Evolutionary conservation across 306 rosid genomes (phyloP).

Genomic region (Nissolia schottii): DNA sequence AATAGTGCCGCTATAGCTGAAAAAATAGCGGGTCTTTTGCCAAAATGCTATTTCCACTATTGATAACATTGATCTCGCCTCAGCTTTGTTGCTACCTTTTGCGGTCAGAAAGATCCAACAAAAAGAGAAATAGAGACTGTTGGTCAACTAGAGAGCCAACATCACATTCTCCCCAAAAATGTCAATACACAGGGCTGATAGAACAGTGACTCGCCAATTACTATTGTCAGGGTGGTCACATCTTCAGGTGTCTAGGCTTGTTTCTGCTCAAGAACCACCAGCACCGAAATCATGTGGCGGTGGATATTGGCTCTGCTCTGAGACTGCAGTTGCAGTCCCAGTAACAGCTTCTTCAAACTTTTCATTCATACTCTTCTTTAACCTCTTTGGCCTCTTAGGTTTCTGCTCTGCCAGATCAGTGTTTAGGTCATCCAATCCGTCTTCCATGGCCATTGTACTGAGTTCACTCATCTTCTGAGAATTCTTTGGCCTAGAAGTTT

Average conservation of each 20-base stretch:
- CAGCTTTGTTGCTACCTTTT: not conserved
- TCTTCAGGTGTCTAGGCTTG: conserved; percentile 24
- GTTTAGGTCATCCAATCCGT: conserved; percentile 47
- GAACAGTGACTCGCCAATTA: not conserved
- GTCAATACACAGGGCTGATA: conserved; percentile 7
- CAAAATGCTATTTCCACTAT: too few relatives aligned
- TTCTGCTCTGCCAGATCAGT: conserved; percentile 43
- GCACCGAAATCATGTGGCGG: conserved; percentile 22
- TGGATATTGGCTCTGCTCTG: conserved; percentile 41
- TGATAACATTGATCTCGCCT: too few relatives aligned
- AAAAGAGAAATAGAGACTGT: conserved; percentile 14
- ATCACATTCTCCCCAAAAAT: conserved; percentile 7
- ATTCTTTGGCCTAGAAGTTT: conserved; percentile 43
- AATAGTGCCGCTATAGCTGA: too few relatives aligned
- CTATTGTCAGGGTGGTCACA: not conserved
- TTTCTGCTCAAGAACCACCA: conserved; percentile 31
- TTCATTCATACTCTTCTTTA: conserved; percentile 62
- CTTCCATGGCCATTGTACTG: conserved; percentile 21
- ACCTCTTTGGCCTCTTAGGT: conserved; percentile 69
- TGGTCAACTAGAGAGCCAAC: conserved; percentile 7
- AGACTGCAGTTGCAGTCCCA: conserved; percentile 15
- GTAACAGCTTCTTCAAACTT: conserved; percentile 53
- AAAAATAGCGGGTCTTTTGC: too few relatives aligned
- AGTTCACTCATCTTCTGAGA: conserved; percentile 41
- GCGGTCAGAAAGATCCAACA: not conserved